A percentile compares a stretch with the other conserved stretches of the same genome.
phyloP scores from a whole-genome alignment of 805 yeast species.

The Candida krabiensis region DNA sequence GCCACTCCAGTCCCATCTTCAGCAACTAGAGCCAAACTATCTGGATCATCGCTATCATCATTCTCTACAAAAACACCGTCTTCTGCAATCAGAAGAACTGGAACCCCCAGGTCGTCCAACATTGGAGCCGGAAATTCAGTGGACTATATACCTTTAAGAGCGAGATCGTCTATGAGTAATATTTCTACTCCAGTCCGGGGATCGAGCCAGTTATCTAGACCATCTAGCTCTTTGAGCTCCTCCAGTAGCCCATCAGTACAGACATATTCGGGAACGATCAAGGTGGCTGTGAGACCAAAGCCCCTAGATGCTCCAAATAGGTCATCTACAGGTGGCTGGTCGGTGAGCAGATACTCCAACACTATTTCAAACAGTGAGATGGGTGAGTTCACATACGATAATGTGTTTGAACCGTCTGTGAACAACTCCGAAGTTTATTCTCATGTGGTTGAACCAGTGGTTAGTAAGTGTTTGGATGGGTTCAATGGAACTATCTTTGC shows the following conservation, averaged over 20 bases:
- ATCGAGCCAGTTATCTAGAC: constrained; percentile 12
- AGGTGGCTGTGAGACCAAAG: constrained; percentile 75
- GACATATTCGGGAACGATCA: constrained; percentile 65
- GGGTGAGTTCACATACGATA: constrained; percentile 73
- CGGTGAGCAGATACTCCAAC: constrained; percentile 38
- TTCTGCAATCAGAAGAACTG: constrained; percentile 18
- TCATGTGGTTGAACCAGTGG: constrained; percentile 52
- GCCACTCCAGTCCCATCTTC: constrained; percentile 17
- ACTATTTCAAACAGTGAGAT: constrained; percentile 51
- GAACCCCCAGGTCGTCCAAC: constrained; percentile 14
- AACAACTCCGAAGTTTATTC: constrained; percentile 63
- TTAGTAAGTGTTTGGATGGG: constrained; percentile 61
- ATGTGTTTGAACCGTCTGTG: constrained; percentile 62
- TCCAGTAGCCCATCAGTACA: constrained; percentile 4
- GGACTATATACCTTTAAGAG: constrained; percentile 12
- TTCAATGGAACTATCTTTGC: constrained; percentile 90
- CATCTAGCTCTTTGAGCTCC: constrained; percentile 22
- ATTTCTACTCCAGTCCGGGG: constrained; percentile 20
- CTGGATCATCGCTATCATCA: constrained; percentile 18
- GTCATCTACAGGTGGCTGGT: constrained; percentile 39
- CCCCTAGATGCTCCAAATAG: constrained; percentile 41
- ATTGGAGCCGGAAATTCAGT: constrained; percentile 4
- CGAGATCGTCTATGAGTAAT: constrained; percentile 23
- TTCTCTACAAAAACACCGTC: constrained; percentile 12
- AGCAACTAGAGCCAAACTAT: constrained; percentile 17